phyloP scores from a whole-genome alignment of 2,329 filamentous ascomycete species.

The Dactylonectria macrodidyma region DNA sequence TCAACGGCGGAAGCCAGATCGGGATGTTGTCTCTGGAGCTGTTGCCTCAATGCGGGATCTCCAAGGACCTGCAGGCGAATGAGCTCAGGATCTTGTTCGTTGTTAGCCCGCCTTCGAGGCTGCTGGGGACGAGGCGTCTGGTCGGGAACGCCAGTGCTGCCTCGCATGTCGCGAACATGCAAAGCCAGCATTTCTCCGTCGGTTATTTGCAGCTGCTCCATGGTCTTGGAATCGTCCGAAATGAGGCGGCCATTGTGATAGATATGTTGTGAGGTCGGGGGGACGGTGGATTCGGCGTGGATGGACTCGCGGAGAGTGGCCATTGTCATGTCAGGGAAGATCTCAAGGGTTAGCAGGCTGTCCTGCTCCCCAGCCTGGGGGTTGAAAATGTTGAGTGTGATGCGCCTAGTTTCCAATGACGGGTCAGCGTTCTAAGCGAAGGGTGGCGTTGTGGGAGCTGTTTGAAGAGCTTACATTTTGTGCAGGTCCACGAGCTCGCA shows the following conservation, averaged over 20 bases:
- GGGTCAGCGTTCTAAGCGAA: slow-evolving; percentile 36
- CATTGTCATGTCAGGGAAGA: slow-evolving; percentile 86
- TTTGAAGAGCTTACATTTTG: slow-evolving; percentile 42
- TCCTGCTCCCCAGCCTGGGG: slow-evolving; percentile 77
- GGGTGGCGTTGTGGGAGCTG: slow-evolving; percentile 13
- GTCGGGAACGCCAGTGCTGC: slow-evolving; percentile 60
- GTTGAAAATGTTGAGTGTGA: slow-evolving; percentile 88
- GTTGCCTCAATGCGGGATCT: slow-evolving; percentile 79
- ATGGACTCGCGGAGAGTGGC: slow-evolving; percentile 90
- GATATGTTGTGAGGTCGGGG: slow-evolving; percentile 82
- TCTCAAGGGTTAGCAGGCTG: slow-evolving; percentile 85
- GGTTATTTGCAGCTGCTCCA: slow-evolving; percentile 84
- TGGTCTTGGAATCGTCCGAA: slow-evolving; percentile 82
- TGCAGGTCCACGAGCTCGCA: slow-evolving; percentile 4
- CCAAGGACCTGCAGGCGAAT: slow-evolving; percentile 87
- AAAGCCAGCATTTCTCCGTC: slow-evolving; percentile 96
- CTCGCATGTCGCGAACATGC: slow-evolving; percentile 77
- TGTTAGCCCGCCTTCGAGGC: slow-evolving; percentile 50
- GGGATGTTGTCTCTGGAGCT: slow-evolving; percentile 81
- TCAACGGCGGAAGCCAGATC: slow-evolving; percentile 83
- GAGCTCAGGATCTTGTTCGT: slow-evolving; percentile 80
- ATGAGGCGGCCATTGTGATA: slow-evolving; percentile 92
- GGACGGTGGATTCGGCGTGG: slow-evolving; percentile 84
- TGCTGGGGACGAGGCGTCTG: slow-evolving; percentile 52
- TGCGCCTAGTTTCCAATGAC: slow-evolving; percentile 72